Conservation (phyloP, 2,329 filamentous ascomycete species). For the Claviceps africana region DNA sequence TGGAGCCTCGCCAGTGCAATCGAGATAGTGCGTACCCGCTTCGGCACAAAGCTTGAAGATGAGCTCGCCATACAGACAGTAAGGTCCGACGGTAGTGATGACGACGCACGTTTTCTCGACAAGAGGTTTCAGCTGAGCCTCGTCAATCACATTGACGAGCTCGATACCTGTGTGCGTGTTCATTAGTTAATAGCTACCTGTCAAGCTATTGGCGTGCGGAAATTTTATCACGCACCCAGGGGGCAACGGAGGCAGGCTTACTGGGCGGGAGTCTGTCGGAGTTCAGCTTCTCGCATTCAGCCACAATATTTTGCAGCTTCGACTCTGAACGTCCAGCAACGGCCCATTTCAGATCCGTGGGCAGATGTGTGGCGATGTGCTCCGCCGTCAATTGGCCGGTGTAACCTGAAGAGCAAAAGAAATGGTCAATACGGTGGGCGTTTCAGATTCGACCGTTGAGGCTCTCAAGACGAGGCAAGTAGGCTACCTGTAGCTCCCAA, state of each 20-base stretch:
- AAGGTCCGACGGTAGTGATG: conserved; percentile 47
- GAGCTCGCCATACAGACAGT: conserved; percentile 39
- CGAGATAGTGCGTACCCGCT: conserved; percentile 49
- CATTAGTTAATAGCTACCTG: background rate
- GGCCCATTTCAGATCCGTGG: conserved; percentile 74
- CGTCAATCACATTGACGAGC: conserved; percentile 32
- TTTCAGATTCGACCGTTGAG: conserved; percentile 6
- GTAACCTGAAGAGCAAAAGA: conserved; percentile 48
- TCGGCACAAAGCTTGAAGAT: conserved; percentile 49
- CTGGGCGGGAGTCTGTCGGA: conserved; percentile 57
- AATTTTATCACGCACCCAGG: background rate
- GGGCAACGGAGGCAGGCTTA: conserved; percentile 24
- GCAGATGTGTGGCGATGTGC: conserved; percentile 55
- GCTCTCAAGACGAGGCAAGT: background rate
- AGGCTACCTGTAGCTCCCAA: conserved; percentile 41
- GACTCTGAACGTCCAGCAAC: conserved; percentile 66
- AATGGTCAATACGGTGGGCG: background rate
- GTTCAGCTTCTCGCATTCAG: conserved; percentile 52
- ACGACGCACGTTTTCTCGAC: conserved; percentile 42
- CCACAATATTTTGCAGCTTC: conserved; percentile 57
- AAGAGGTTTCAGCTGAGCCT: conserved; percentile 30
- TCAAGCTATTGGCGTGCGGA: background rate
- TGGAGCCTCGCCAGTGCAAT: conserved; percentile 46
- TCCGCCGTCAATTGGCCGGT: conserved; percentile 67
- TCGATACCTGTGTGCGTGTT: conserved; percentile 31